Percentiles rank a stretch among this genome's conserved stretches.
Evolutionary conservation across 2,329 filamentous ascomycete genomes (phyloP).

Genomic region (Fusarium miscanthi): DNA sequence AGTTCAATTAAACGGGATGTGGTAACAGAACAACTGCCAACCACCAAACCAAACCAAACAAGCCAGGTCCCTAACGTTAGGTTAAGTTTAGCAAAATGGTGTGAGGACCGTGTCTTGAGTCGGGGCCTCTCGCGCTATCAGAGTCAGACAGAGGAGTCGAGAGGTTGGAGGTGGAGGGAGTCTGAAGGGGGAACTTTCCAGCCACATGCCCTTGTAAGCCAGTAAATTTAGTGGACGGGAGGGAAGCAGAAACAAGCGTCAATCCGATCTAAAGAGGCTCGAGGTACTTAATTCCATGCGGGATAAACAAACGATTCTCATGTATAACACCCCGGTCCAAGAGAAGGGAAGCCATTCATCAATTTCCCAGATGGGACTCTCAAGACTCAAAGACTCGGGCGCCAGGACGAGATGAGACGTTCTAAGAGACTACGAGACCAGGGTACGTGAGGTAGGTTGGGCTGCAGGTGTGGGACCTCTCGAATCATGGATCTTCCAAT

Average conservation of each 20-base stretch:
- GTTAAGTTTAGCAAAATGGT: conserved; percentile 29
- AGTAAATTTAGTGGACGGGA: conserved; percentile 23
- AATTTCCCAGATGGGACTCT: conserved; percentile 26
- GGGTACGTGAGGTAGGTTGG: conserved; percentile 20
- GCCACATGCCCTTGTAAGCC: conserved; percentile 2
- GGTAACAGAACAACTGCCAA: neutral
- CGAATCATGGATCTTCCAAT: neutral
- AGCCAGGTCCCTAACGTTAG: conserved; percentile 6
- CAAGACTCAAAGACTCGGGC: conserved; percentile 42
- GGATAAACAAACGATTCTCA: conserved; percentile 13
- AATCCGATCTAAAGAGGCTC: neutral
- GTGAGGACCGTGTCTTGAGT: conserved; percentile 43
- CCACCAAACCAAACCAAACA: conserved; percentile 3
- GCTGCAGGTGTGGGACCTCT: conserved; percentile 41
- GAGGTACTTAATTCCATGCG: conserved; percentile 24
- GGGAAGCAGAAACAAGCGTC: conserved; percentile 30
- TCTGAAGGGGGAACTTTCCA: conserved; percentile 20
- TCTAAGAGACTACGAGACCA: conserved; percentile 9
- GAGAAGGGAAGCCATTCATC: conserved; percentile 20
- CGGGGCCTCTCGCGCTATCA: conserved; percentile 40
- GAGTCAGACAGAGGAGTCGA: conserved; percentile 15
- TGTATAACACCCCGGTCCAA: conserved; percentile 23
- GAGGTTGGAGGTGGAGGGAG: conserved; percentile 15
- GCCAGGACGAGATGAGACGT: conserved; percentile 46
- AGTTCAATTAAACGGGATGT: conserved; percentile 34